Base-by-base conservation (phyloP, 106 monocot species). In the Hemerocallis citrina region DNA sequence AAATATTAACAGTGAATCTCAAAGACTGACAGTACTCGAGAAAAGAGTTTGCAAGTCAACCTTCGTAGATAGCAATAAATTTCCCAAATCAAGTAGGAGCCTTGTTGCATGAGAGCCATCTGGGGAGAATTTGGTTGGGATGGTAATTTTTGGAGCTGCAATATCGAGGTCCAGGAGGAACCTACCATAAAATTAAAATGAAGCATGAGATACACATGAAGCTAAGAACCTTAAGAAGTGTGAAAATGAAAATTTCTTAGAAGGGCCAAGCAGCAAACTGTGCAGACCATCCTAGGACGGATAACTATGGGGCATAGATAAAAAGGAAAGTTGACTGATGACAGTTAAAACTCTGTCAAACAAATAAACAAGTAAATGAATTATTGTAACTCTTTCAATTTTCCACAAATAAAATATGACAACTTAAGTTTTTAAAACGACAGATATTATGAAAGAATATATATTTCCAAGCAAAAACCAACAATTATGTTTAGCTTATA, bases 71-170 rank as follows among this genome's bases (percentile, higher is more conserved):
- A 98, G 72, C 71, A 77, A 69, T 35, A 98, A 61, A 34, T 92
- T 84, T 70, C 98, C 98, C 33, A 98, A 68, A 74, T 98, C 92
- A 70, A 98, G 92, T 42, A 98, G 69, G 50, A 98, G 92, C 33
- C 64, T 82, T 3, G 98, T 91, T 33, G 77, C 77, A 66, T 80
- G 66, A 51, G 59, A 27, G 16, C 74, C 69, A 29, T 98, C 85
- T 48, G 92, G 92, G 59, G 47, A 72, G 63, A 87, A 98, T 30
- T 98, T 79, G 5, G 84, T 87, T 4, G 98, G 98, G 47, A 98
- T 82, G 12, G 84, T 85, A 43, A 98, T 82, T 67, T 98, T 98
- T 32, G 98, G 98, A 69, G 98, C 98, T 42, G 98, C 91, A 69
- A 98, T 92, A 74, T 98, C 98, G 66, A 98, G 62, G 68, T 98